Evolutionary conservation across 1,139 yeast species (phyloP).

Genomic region (Magnusiomyces fungicola): DNA sequence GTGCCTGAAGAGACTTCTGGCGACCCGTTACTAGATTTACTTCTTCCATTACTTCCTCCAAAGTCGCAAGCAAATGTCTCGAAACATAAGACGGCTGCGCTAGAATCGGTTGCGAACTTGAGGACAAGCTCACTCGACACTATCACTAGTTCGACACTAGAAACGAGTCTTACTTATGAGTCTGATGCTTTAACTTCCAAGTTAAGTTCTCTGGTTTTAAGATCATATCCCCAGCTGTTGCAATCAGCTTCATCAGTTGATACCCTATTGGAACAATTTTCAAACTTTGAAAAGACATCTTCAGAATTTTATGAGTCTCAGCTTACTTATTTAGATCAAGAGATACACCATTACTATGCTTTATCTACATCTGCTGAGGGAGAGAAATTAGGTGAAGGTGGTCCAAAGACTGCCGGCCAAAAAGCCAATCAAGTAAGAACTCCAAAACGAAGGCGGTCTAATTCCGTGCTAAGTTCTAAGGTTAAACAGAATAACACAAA

Average conservation of each 20-base stretch:
- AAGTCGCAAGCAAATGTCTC: not conserved
- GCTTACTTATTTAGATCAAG: constrained; percentile 11
- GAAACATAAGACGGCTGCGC: not conserved
- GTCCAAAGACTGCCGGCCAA: not conserved
- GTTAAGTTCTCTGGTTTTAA: constrained; percentile 6
- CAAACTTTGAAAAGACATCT: constrained; percentile 17
- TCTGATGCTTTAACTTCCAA: not conserved
- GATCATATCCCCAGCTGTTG: constrained; percentile 22
- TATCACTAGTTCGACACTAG: not conserved
- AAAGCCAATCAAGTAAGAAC: no score
- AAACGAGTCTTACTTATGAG: not conserved
- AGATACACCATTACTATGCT: constrained; percentile 9
- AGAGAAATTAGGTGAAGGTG: not conserved
- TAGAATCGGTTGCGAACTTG: not conserved
- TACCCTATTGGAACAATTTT: constrained; percentile 17
- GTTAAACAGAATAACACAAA: not conserved
- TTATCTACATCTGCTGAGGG: not conserved
- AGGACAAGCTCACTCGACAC: not conserved
- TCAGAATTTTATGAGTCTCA: constrained; percentile 14
- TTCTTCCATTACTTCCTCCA: not conserved
- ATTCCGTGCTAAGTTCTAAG: not conserved
- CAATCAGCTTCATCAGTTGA: constrained; percentile 16
- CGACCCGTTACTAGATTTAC: not conserved
- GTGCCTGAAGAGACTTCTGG: not conserved
- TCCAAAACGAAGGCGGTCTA: not conserved